Evolutionary conservation across 2,329 filamentous ascomycete genomes (phyloP), one percentile per base, ranked within the genome.

Genomic region (Fusarium liriodendri): DNA sequence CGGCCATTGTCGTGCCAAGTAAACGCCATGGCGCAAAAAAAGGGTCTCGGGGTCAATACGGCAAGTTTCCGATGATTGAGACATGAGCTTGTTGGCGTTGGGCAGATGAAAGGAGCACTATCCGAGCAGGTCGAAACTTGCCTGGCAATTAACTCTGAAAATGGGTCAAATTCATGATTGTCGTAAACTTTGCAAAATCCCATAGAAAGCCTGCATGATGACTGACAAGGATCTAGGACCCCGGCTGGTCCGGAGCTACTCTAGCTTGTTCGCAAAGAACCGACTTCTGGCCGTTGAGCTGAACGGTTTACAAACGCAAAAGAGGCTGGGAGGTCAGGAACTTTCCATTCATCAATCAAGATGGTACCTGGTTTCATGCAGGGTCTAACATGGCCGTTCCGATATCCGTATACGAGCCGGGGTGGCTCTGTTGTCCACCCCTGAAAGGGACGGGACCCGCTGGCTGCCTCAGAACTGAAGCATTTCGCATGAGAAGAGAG

Each of bases 351-450:
- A 52, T 52, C 27, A 52, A 32, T 64, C 47, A 64, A 64, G 42
- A 37, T 55, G 70, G 61, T 74, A 60, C 50, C 35, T 57, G 29
- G 27, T 32, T 64, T 68, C 55, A 74, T 72, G 71, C 71, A 74
- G 64, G 69, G 64, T 63, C 65, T 74, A 33, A 58, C 40, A 69
- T 54, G 27, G 47, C 18, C 47, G 27, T 20, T 38, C 68, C 45
- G 32, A 74, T 74, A 52, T 54, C 74, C 69, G 72, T 54, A 52
- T 52, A 54, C 47, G 47, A 33, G 27, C 73, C 57, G 59, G 60
- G 60, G 71, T 42, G 57, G 27, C 60, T 47, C 25, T 55, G 50
- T 47, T 59, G 2, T 25, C 6, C n/a, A 37, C 72, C 71, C 72
- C 72, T 72, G 72, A 52, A 74, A 74, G 42, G 50, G 42, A 47